Evolutionary conservation across 495 filamentous ascomycete genomes (phyloP).

Genomic region (Tuber melanosporum): DNA sequence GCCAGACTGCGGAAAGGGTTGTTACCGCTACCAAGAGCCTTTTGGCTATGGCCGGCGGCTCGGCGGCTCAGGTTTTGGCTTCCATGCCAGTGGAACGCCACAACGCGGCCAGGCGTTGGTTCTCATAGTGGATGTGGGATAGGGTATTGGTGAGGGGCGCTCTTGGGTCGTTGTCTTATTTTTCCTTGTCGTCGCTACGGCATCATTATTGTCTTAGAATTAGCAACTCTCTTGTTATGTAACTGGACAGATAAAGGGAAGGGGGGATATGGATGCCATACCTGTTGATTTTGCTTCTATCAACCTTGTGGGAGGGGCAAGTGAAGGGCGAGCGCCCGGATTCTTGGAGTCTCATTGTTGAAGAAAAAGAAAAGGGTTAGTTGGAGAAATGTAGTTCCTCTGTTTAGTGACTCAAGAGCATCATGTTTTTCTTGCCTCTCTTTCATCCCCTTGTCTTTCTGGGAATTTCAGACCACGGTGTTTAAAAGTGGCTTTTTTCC

Average conservation of each 20-base stretch:
- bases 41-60: constrained; percentile 54
- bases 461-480: neutral
- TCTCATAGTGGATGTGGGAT: constrained; percentile 13
- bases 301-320: neutral
- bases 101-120: constrained; percentile 31
- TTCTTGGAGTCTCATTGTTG: neutral
- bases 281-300: neutral
- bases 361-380: neutral
- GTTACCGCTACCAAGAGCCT: constrained; percentile 67
- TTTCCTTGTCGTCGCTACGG: neutral
- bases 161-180: neutral
- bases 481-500: neutral
- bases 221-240: constrained; percentile 2
- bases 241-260: neutral
- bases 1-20: constrained; percentile 66
- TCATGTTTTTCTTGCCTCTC: neutral
- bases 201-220: neutral
- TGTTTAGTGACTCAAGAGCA: neutral
- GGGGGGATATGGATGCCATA: neutral
- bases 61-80: constrained; percentile 25
- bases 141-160: neutral
- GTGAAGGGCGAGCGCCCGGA: neutral
- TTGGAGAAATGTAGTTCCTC: neutral
- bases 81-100: constrained; percentile 34
- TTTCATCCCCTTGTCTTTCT: neutral